phyloP scores from a whole-genome alignment of 768 basidiomycete species.

The Coprinellus aureogranulatus region DNA sequence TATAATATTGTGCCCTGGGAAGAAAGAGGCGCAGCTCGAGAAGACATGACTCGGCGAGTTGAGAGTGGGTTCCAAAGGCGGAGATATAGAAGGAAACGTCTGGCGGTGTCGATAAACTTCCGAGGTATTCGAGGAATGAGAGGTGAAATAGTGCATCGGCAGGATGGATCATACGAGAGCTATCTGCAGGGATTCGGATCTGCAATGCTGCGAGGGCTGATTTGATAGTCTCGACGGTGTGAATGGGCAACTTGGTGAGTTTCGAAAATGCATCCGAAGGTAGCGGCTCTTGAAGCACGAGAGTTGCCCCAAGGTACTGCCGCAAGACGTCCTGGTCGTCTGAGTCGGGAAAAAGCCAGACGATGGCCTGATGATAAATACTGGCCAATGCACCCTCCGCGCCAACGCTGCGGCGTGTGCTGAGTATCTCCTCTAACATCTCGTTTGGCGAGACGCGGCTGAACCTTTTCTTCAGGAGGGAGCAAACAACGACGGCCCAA shows the following conservation, averaged over 20 bases:
- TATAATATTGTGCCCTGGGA: no score
- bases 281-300: neutral
- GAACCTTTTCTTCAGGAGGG: neutral
- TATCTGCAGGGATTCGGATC: neutral
- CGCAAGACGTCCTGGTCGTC: neutral
- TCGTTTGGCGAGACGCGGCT: neutral
- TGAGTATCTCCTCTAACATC: neutral
- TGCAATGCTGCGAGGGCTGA: neutral
- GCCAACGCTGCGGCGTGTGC: neutral
- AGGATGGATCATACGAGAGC: neutral
- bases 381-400: neutral
- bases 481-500: neutral
- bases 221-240: neutral
- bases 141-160: neutral
- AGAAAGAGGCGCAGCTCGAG: no score
- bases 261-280: neutral
- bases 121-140: neutral
- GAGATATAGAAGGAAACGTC: neutral
- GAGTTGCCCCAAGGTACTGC: neutral
- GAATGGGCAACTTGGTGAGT: neutral
- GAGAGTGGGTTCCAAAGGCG: neutral
- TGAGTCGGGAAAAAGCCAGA: neutral
- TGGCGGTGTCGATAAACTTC: neutral
- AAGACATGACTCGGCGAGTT: neutral
- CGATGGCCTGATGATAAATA: neutral